Percentiles rank a stretch among this genome's conserved stretches.
Evolutionary conservation across 139 green algal species (phyloP).

Genomic region (Astrephomene gubernaculifera): DNA sequence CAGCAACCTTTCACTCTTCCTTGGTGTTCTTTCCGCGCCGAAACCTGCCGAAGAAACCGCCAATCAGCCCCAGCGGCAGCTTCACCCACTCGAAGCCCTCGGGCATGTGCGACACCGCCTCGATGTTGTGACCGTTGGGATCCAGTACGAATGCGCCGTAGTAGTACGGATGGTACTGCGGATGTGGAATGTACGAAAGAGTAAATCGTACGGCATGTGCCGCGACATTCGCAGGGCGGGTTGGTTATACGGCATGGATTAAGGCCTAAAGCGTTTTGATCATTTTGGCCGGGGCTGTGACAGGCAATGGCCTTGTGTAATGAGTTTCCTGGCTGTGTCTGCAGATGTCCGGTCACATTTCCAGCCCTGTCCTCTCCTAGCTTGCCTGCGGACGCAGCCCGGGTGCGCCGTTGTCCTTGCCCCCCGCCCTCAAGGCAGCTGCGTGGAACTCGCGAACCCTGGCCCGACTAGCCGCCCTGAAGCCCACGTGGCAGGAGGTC

Average conservation of each 20-base stretch:
- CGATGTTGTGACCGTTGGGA: neutral
- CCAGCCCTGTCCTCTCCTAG: too few relatives aligned
- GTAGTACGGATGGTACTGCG: neutral
- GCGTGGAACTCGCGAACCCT: conserved; percentile 3
- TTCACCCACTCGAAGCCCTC: neutral
- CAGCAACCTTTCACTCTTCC: neutral
- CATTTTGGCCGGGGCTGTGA: too few relatives aligned
- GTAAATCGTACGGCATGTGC: too few relatives aligned
- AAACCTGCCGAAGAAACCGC: neutral
- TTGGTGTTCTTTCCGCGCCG: neutral
- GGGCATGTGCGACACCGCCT: neutral
- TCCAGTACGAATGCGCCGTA: neutral
- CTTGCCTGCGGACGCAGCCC: too few relatives aligned
- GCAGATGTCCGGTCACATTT: too few relatives aligned
- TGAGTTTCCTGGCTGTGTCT: too few relatives aligned
- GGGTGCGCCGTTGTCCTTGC: neutral
- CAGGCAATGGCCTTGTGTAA: too few relatives aligned
- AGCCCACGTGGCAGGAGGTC: neutral
- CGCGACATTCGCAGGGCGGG: too few relatives aligned
- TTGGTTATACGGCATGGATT: too few relatives aligned
- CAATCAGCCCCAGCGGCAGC: neutral
- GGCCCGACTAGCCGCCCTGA: neutral
- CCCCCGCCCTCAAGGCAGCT: conserved; percentile 7
- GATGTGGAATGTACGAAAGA: too few relatives aligned
- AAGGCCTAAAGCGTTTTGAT: too few relatives aligned